Conservation (phyloP, 441 rosid species). For the Adansonia gregorii region DNA sequence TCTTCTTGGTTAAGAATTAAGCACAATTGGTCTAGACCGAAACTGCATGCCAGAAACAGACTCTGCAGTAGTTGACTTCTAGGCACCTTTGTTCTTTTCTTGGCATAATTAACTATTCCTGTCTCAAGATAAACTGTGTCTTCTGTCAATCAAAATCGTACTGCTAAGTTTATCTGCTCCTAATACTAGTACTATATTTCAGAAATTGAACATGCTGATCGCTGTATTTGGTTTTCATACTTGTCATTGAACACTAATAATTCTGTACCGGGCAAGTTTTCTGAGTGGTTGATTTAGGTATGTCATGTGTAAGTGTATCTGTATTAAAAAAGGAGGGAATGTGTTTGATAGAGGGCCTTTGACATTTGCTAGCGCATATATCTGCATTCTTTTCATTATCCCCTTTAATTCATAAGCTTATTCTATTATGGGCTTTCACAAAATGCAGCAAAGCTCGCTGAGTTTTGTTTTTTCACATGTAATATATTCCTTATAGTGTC, state of each 20-base stretch:
- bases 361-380: neutral
- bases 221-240: neutral
- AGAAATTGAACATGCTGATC: neutral
- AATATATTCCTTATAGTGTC: neutral
- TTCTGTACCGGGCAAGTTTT: neutral
- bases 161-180: neutral
- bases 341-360: neutral
- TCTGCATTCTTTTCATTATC: neutral
- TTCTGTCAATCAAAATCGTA: neutral
- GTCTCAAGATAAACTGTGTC: neutral
- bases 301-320: neutral
- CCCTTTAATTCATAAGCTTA: neutral
- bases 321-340: slow-evolving; percentile 2
- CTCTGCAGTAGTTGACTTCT: neutral
- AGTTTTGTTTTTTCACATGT: neutral
- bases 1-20: neutral
- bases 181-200: neutral
- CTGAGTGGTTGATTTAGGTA: neutral
- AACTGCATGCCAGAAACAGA: neutral
- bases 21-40: neutral
- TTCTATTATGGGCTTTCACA: neutral
- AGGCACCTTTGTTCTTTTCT: neutral
- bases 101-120: neutral
- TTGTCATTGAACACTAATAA: neutral
- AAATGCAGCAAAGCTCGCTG: neutral